These are phyloP conservation scores for Themeda triandra DNA, from an alignment of 176 grass and related monocot genomes.

Conservation along the genomic window DNA sequence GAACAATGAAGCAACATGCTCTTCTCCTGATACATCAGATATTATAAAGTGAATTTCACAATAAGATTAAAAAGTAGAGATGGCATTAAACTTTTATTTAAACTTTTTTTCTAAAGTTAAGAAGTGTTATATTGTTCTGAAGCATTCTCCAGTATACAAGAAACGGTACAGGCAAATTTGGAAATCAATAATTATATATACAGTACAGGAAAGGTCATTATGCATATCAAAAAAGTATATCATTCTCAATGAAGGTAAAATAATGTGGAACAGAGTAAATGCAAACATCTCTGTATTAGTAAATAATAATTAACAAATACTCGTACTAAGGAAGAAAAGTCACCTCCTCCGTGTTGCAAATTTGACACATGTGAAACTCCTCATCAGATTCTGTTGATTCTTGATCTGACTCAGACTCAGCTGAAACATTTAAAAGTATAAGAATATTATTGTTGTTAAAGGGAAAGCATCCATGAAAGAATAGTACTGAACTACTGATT, in stretches of 20 bases:
- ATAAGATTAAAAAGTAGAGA: background rate
- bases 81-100: background rate
- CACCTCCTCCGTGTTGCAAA: conserved; percentile 94
- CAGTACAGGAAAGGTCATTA: background rate
- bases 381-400: conserved; percentile 92
- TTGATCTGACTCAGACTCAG: conserved; percentile 86
- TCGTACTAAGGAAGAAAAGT: conserved; percentile 24
- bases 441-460: conserved; percentile 14
- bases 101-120: background rate
- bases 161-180: background rate
- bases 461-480: conserved; percentile 1
- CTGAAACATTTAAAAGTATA: conserved; percentile 55
- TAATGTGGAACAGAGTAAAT: background rate
- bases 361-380: conserved; percentile 97
- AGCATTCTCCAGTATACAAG: background rate
- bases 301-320: conserved; percentile 8
- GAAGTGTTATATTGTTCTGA: conserved; percentile 13
- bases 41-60: conserved; percentile 5
- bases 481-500: background rate
- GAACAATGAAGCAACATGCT: conserved; percentile 90
- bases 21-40: conserved; percentile 65
- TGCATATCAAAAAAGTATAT: background rate
- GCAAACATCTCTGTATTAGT: conserved; percentile 11
- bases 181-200: conserved; percentile 11
- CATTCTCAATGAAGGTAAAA: conserved; percentile 14